Conservation (phyloP, 306 rosid genomes). For the Medicago lupulina region DNA sequence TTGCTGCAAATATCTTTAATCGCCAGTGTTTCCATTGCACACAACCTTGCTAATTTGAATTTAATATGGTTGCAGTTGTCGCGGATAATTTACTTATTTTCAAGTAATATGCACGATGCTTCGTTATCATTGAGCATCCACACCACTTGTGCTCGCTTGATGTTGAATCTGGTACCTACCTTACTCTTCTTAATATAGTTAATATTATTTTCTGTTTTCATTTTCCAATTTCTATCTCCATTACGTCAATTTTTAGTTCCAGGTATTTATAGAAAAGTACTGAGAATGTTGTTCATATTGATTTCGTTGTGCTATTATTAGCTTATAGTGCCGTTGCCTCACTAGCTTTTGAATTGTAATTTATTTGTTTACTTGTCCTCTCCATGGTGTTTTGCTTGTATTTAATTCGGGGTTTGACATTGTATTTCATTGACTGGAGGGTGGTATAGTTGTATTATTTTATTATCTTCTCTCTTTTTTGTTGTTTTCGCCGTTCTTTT, state of each 20-base stretch:
- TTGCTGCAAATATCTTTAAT: constrained; percentile 35
- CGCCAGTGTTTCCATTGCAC: constrained; percentile 2
- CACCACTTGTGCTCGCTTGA: constrained; percentile 97
- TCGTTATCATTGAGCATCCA: constrained; percentile 95
- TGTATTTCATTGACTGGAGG: neutral
- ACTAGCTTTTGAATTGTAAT: constrained; percentile 22
- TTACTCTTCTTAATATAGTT: constrained; percentile 39
- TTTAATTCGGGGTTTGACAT: constrained; percentile 11
- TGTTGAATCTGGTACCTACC: constrained; percentile 91
- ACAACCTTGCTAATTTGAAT: constrained; percentile 32
- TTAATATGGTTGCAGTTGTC: constrained; percentile 77
- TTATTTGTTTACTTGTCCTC: constrained; percentile 17
- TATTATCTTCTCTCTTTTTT: constrained; percentile 8
- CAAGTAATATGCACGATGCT: constrained; percentile 99
- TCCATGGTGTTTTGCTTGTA: constrained; percentile 20
- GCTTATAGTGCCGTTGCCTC: constrained; percentile 1
- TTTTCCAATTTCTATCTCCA: constrained; percentile 23
- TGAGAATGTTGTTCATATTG: constrained; percentile 16
- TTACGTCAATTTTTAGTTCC: neutral
- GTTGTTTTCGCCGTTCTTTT: neutral
- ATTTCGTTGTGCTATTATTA: constrained; percentile 27
- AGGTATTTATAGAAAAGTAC: constrained; percentile 30
- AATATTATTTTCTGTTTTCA: constrained; percentile 27
- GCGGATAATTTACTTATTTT: constrained; percentile 93
- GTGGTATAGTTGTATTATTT: constrained; percentile 6